phyloP scores from a whole-genome alignment of 352 stramenopile genomes.

The Pythium dissotocum region DNA sequence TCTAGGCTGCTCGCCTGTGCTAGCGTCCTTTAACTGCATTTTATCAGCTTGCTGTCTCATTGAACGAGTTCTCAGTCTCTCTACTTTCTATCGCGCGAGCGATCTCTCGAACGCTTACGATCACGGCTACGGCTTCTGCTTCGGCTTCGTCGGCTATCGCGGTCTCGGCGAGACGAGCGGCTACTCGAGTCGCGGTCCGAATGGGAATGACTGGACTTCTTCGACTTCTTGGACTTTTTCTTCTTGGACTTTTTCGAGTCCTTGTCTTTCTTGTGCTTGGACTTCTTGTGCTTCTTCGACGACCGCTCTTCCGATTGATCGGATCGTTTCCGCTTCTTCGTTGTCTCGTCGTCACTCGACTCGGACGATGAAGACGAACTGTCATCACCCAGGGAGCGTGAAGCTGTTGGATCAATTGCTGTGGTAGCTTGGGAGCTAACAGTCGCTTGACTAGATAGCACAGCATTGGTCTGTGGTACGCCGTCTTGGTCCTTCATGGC shows the following conservation, averaged over 20 bases:
- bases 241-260: conserved; percentile 21
- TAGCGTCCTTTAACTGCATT: not conserved
- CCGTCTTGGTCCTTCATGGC: not conserved
- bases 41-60: not conserved
- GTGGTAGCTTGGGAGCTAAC: not conserved
- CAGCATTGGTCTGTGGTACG: not conserved
- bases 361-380: not conserved
- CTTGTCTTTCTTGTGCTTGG: conserved; percentile 18
- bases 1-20: not conserved
- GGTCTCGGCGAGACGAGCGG: not conserved
- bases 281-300: conserved; percentile 12
- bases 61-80: not conserved
- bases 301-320: conserved; percentile 8
- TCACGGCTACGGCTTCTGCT: conserved; percentile 15
- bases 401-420: too few species aligned
- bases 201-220: conserved; percentile 4
- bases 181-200: conserved; percentile 1
- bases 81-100: not conserved
- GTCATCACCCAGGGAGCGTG: not conserved
- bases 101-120: not conserved
- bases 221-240: conserved; percentile 15
- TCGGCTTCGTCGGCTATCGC: conserved; percentile 7
- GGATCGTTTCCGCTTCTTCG: conserved; percentile 6
- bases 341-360: conserved; percentile 5
- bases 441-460: too few species aligned